Evolutionary conservation across 1,284 basidiomycete genomes (phyloP).

Genomic region (Fomitiporia mediterranea): DNA sequence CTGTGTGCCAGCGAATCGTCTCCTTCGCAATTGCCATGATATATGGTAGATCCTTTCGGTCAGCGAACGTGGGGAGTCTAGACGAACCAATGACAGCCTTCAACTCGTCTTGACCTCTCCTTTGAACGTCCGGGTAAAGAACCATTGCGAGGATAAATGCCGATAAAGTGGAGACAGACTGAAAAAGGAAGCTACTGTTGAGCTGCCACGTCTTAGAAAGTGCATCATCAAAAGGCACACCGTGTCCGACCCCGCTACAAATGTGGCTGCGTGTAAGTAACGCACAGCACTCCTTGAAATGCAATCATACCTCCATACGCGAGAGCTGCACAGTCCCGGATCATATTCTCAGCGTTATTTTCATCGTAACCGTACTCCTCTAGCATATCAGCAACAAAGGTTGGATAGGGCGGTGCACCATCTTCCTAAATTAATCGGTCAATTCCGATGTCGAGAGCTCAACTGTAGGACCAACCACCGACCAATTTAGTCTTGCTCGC

Average conservation of each 20-base stretch:
- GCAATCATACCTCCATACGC: conserved; percentile 13
- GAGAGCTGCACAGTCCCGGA: conserved; percentile 12
- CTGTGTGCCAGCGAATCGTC: conserved; percentile 57
- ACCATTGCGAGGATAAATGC: conserved; percentile 52
- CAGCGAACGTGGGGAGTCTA: conserved; percentile 56
- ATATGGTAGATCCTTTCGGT: conserved; percentile 58
- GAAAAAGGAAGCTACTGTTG: not conserved
- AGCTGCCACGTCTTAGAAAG: not conserved
- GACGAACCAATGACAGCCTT: conserved; percentile 55
- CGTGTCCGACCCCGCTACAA: not conserved
- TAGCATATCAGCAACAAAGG: conserved; percentile 6
- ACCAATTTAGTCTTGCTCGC: not conserved
- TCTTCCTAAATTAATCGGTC: not conserved
- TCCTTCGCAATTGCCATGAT: conserved; percentile 57
- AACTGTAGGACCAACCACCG: not conserved
- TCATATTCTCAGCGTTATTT: conserved; percentile 1
- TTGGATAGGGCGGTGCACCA: not conserved
- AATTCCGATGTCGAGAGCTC: not conserved
- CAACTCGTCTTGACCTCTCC: conserved; percentile 56
- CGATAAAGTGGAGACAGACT: conserved; percentile 49
- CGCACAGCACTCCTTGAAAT: not conserved
- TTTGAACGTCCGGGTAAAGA: conserved; percentile 44
- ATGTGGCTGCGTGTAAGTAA: not conserved
- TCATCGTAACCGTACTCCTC: conserved; percentile 4
- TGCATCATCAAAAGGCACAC: too few species aligned